A percentile compares a stretch with the other conserved stretches of the same genome.
These are phyloP conservation scores for Lantana camara DNA, from an alignment of 257 asterid genomes.

Conservation along the genomic window DNA sequence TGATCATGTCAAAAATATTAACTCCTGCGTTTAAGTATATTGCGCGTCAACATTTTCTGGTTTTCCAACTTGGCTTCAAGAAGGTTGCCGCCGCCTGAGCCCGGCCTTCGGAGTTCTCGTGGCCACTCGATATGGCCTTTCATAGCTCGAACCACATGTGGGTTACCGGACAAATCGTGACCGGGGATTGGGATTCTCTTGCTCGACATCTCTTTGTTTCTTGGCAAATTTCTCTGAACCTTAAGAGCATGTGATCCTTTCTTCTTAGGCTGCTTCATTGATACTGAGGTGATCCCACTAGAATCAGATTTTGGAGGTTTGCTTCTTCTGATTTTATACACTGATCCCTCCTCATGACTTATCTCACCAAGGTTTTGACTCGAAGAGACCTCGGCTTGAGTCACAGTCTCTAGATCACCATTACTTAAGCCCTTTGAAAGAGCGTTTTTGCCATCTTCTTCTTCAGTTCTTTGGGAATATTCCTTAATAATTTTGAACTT, in stretches of 20 bases:
- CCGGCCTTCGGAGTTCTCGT: constrained; percentile 33
- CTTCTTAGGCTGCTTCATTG: constrained; percentile 26
- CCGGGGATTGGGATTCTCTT: constrained; percentile 21
- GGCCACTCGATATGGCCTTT: constrained; percentile 66
- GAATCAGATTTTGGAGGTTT: constrained; percentile 17
- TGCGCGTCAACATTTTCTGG: constrained; percentile 37
- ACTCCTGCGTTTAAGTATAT: constrained; percentile 38
- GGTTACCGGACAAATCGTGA: constrained; percentile 34
- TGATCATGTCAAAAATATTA: no score
- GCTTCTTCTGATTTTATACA: constrained; percentile 9
- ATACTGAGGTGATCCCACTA: constrained; percentile 20
- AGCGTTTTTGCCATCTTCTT: constrained; percentile 5
- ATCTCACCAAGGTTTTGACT: constrained; percentile 2
- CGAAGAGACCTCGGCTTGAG: constrained; percentile 22
- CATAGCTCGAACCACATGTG: constrained; percentile 56
- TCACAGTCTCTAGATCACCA: constrained; percentile 27
- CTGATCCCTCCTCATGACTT: constrained; percentile 9
- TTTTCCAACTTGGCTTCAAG: constrained; percentile 43
- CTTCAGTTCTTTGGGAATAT: constrained; percentile 12
- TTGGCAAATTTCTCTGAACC: constrained; percentile 28
- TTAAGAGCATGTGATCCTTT: constrained; percentile 34
- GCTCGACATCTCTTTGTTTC: constrained; percentile 21
- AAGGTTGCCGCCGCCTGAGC: constrained; percentile 32
- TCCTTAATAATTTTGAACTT: constrained; percentile 17
- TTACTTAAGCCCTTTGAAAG: constrained; percentile 1